Evolutionary conservation across 441 rosid species (phyloP).

Genomic region (Gossypium gossypioides): DNA sequence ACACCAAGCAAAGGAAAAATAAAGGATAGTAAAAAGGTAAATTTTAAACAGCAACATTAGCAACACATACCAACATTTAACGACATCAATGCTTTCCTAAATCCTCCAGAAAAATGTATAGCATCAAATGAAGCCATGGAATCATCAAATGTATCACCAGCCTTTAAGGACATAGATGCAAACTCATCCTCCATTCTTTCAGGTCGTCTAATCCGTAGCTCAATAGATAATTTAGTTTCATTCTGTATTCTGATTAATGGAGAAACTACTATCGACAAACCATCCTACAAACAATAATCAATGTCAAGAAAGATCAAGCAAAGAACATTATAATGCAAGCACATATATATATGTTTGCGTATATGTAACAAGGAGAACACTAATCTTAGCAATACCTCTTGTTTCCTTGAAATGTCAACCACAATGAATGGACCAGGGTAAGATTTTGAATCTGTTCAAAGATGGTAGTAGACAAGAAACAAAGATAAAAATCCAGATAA

Average conservation of each 20-base stretch:
- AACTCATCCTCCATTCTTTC: constrained; percentile 47
- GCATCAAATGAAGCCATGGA: constrained; percentile 80
- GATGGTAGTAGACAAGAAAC: constrained; percentile 6
- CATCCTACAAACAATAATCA: constrained; percentile 49
- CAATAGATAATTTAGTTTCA: constrained; percentile 70
- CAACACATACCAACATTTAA: constrained; percentile 67
- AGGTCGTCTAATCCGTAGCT: constrained; percentile 71
- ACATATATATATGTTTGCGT: background rate
- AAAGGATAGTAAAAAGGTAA: background rate
- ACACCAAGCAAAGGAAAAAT: background rate
- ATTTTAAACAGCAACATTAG: constrained; percentile 12
- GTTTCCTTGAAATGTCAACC: constrained; percentile 54
- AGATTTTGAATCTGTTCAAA: constrained; percentile 64
- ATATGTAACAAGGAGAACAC: background rate
- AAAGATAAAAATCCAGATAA: background rate
- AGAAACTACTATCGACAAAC: constrained; percentile 70
- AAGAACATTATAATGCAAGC: background rate
- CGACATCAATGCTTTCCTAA: constrained; percentile 76
- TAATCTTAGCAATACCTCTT: constrained; percentile 47
- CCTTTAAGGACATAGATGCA: constrained; percentile 56
- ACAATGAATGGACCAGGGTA: constrained; percentile 89
- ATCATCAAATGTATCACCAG: constrained; percentile 79
- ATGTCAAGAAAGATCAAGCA: constrained; percentile 7
- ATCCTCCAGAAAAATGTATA: constrained; percentile 59
- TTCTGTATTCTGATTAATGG: constrained; percentile 81